Evolutionary conservation across 768 basidiomycete species (phyloP).

Genomic region (Russula foetens): DNA sequence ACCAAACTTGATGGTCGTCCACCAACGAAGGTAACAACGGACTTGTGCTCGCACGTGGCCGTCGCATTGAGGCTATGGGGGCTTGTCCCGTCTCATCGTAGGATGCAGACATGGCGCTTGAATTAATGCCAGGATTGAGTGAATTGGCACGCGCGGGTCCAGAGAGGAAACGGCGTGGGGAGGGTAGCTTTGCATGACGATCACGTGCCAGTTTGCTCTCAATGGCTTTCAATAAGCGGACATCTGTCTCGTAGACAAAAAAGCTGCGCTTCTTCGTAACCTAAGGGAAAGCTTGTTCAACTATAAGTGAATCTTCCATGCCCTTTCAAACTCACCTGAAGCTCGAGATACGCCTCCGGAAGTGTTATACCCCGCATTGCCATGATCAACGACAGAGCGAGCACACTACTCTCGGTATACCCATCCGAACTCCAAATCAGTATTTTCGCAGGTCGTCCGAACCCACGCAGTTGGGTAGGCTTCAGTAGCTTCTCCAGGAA

Average conservation of each 20-base stretch:
- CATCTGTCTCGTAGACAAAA: slow-evolving; percentile 83
- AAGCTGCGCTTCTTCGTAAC: slow-evolving; percentile 73
- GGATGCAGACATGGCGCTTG: slow-evolving; percentile 27
- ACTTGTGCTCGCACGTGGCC: slow-evolving; percentile 66
- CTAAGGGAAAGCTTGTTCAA: background rate
- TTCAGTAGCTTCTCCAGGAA: slow-evolving; percentile 62
- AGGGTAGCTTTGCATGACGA: slow-evolving; percentile 14
- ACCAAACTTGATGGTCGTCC: slow-evolving; percentile 85
- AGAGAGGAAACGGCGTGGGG: slow-evolving; percentile 7
- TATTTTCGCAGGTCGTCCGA: slow-evolving; percentile 52
- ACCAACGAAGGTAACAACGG: slow-evolving; percentile 56
- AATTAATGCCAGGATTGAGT: slow-evolving; percentile 8
- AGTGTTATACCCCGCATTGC: slow-evolving; percentile 53
- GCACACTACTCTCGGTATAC: slow-evolving; percentile 87
- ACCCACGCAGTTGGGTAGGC: slow-evolving; percentile 30
- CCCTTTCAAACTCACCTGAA: slow-evolving; percentile 43
- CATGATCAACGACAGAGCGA: slow-evolving; percentile 86
- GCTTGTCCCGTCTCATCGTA: slow-evolving; percentile 18
- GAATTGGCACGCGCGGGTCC: background rate
- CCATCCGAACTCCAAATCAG: slow-evolving; percentile 81
- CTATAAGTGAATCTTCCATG: background rate
- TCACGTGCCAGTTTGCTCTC: slow-evolving; percentile 43
- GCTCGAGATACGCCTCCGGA: slow-evolving; percentile 87
- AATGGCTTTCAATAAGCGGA: slow-evolving; percentile 61
- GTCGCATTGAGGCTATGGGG: slow-evolving; percentile 21